Percentiles rank a stretch among this genome's conserved stretches.
These are phyloP conservation scores for Elymus sibiricus DNA, from an alignment of 176 grass and related monocot species.

Conservation along the genomic window DNA sequence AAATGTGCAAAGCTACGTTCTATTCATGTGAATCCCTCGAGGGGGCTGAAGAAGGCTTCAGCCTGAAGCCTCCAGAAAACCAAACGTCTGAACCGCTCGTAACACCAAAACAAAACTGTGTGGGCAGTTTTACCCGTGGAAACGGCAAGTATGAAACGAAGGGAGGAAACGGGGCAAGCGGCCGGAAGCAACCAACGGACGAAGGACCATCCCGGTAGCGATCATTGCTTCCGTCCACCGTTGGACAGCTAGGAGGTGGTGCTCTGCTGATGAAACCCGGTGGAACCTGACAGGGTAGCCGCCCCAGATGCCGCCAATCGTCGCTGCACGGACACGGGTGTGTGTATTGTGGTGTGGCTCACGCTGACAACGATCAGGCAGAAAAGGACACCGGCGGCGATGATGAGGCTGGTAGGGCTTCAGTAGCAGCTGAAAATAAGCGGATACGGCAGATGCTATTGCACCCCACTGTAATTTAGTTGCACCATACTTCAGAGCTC, in stretches of 20 bases:
- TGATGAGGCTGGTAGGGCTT: conserved; percentile 10
- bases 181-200: background rate
- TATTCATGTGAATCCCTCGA: background rate
- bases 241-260: conserved; percentile 35
- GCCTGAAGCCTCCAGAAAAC: background rate
- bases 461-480: background rate
- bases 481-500: too few species aligned
- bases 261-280: background rate
- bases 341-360: background rate
- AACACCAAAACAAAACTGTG: background rate
- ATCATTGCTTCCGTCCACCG: conserved; percentile 35
- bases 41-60: background rate
- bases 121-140: background rate
- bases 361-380: background rate
- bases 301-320: background rate
- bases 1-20: background rate
- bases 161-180: background rate
- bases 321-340: conserved; percentile 29
- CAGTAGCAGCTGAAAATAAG: background rate
- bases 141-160: background rate
- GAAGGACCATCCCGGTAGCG: background rate
- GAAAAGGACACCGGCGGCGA: conserved; percentile 1
- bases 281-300: conserved; percentile 21
- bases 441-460: background rate
- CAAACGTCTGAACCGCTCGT: background rate